These are phyloP conservation scores for Boletus fagicola DNA, from an alignment of 768 basidiomycete species.

Conservation along the genomic window DNA sequence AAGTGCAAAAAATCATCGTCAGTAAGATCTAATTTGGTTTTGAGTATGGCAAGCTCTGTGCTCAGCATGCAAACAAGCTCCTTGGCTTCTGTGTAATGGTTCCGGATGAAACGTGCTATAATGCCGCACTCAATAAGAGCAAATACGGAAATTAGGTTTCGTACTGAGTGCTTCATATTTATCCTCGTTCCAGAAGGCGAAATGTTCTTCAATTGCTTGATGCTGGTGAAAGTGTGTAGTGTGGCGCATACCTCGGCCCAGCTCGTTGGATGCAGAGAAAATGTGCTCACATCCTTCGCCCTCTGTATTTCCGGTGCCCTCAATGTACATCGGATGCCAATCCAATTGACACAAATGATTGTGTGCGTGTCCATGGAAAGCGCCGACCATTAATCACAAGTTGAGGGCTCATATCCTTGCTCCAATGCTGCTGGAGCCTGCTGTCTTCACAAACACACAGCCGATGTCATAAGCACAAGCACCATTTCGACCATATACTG, in stretches of 20 bases:
- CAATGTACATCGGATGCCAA: neutral
- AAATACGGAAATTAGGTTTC: too few species aligned
- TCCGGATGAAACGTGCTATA: too few species aligned
- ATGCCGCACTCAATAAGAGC: too few species aligned
- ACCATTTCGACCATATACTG: slow-evolving; percentile 1
- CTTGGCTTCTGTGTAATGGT: too few species aligned
- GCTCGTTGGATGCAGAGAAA: neutral
- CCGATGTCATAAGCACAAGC: neutral
- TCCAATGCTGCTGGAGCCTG: neutral
- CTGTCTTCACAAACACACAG: neutral
- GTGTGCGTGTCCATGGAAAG: slow-evolving; percentile 6
- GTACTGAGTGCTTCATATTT: neutral
- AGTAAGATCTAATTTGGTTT: too few species aligned
- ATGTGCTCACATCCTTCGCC: slow-evolving; percentile 5
- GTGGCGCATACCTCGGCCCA: neutral
- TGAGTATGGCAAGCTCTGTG: too few species aligned
- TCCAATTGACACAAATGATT: neutral
- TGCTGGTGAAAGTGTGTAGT: neutral
- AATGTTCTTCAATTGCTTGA: neutral
- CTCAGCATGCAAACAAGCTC: too few species aligned
- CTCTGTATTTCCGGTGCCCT: neutral
- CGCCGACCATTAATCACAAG: neutral
- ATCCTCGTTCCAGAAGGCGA: neutral
- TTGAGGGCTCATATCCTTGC: neutral
- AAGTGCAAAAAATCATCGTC: too few species aligned